These are phyloP conservation scores for Amylocarpus encephaloides DNA, from an alignment of 2,329 filamentous ascomycete species.

Conservation along the genomic window DNA sequence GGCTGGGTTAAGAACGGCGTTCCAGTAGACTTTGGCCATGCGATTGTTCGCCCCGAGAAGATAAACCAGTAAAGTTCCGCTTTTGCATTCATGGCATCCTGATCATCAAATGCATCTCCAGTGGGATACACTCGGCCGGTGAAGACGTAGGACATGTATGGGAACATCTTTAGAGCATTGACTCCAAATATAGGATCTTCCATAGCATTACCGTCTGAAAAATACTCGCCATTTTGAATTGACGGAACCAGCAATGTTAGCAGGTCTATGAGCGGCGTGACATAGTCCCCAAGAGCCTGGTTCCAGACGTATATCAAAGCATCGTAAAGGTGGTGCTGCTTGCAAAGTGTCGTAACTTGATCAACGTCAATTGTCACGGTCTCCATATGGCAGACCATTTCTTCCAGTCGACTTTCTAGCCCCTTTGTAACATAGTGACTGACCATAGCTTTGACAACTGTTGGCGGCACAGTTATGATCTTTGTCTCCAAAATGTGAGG, in stretches of 20 bases:
- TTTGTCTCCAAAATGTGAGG: constrained; percentile 76
- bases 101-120: constrained; percentile 65
- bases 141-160: constrained; percentile 85
- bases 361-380: constrained; percentile 90
- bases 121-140: constrained; percentile 91
- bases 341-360: constrained; percentile 84
- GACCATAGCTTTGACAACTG: constrained; percentile 80
- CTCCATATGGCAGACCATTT: constrained; percentile 90
- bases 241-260: constrained; percentile 59
- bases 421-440: constrained; percentile 71
- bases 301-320: constrained; percentile 98
- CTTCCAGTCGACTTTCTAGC: constrained; percentile 73
- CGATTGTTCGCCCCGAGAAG: constrained; percentile 74
- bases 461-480: constrained; percentile 70
- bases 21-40: constrained; percentile 63
- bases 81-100: constrained; percentile 70
- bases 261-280: constrained; percentile 83
- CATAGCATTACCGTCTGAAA: constrained; percentile 46
- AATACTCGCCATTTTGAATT: constrained; percentile 49
- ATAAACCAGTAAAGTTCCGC: constrained; percentile 87
- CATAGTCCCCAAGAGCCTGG: constrained; percentile 78
- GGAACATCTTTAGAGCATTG: constrained; percentile 85
- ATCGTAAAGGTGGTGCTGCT: constrained; percentile 87
- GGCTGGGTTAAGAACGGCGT: constrained; percentile 57
- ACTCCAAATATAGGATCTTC: constrained; percentile 56